Evolutionary conservation across 371 early-diverging fungal species (phyloP), one percentile per base, ranked within the genome.

Genomic region (Syncephalis fuscata): DNA sequence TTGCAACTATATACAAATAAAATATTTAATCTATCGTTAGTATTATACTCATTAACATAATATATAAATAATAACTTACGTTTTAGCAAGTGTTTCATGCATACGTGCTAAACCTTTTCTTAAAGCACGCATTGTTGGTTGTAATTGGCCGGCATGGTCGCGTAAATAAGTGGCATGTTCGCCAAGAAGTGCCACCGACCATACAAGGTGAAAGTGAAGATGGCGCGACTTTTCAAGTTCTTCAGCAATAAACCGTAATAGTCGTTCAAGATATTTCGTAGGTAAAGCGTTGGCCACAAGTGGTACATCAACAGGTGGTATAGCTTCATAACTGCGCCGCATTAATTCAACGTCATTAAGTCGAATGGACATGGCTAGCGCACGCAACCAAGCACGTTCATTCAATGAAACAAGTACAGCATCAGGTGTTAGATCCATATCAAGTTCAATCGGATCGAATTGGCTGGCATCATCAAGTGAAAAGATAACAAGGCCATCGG

Each of bases 381-480:
- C 82, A 41, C 77, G 74, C 45, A 88, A 62, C 62, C 82, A 90
- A 39, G 93, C 88, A 32, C 76, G 67, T 40, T 70, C 70, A 2
- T 65, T 64, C 39, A 89, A 57, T 15, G 82, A 73, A 37, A 74
- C 81, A 20, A 74, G 39, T 7, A 92, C 79, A 1, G 85, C 67
- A 21, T 82, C 86, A 1, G 95, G 93, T 1, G 94, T 96, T 37
- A 98, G 83, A 51, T 94, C 89, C 26, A 88, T 73, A 52, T 94
- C 94, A 1, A 98, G 74, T 63, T 96, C 95, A 60, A 91, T 92
- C 16, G 98, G 98, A 67, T 98, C 98, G 56, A 98, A 98, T 41
- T 85, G 49, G 23, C 92, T 66, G 1, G 73, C 70, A 50, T 94
- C 90, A 58, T 96, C 95, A 27, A 96, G 61, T 9, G 92, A 84